These are phyloP conservation scores for Penicillium cataractarum DNA, from an alignment of 495 filamentous ascomycete genomes.

Conservation along the genomic window DNA sequence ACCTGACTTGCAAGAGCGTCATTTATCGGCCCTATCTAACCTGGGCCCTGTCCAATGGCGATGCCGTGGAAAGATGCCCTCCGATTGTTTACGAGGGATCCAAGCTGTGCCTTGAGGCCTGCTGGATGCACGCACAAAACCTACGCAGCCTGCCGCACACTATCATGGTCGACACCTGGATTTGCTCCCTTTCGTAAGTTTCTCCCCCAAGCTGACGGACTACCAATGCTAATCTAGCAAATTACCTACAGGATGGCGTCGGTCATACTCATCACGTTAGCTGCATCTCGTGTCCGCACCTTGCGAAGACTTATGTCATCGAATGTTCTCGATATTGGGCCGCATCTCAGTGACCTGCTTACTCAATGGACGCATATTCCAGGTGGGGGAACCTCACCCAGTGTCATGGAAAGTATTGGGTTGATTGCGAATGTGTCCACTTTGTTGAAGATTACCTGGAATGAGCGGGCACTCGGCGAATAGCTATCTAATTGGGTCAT, in stretches of 20 bases:
- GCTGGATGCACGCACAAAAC: constrained; percentile 45
- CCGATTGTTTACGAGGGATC: constrained; percentile 36
- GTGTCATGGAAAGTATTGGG: constrained; percentile 21
- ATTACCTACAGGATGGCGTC: constrained; percentile 25
- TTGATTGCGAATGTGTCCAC: constrained; percentile 37
- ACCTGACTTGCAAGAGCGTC: constrained; percentile 50
- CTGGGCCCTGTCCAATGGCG: constrained; percentile 41
- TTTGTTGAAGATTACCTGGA: constrained; percentile 9
- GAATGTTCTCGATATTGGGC: constrained; percentile 22
- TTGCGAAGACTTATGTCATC: constrained; percentile 16
- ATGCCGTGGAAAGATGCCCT: constrained; percentile 13
- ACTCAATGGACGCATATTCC: constrained; percentile 26
- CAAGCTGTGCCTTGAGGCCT: constrained; percentile 43
- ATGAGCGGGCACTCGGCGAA: constrained; percentile 1
- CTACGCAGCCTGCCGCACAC: constrained; percentile 43
- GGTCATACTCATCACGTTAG: constrained; percentile 25
- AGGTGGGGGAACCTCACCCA: constrained; percentile 29
- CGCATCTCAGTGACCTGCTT: constrained; percentile 21
- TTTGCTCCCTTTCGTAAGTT: constrained; percentile 51
- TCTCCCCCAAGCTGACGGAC: neutral
- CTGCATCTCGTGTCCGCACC: constrained; percentile 20
- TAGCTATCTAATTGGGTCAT: neutral
- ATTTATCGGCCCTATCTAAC: constrained; percentile 52
- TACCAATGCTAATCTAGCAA: neutral
- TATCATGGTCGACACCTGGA: constrained; percentile 52